Evolutionary conservation across 2,329 filamentous ascomycete genomes (phyloP), one percentile per base, ranked within the genome.

Genomic region (Aspergillus quadricinctus): DNA sequence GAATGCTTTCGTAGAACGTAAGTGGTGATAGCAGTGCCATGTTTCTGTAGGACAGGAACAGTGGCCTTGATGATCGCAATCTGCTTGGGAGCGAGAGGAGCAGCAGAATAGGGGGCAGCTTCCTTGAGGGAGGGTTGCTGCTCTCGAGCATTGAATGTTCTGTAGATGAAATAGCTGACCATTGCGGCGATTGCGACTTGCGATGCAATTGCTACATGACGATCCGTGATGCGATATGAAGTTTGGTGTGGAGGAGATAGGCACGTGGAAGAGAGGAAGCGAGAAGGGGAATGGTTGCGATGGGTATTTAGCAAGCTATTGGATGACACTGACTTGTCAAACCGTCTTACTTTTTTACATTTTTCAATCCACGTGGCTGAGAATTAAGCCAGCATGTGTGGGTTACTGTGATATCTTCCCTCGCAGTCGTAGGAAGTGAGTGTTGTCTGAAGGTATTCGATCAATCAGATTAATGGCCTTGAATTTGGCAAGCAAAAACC

Each of bases 1-100:
- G 77, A 78, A 92, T 83, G 67, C 83, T 85, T 59, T 79, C 78
- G 78, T 92, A 92, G 77, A 92, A 91, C 61, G 82, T 80, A n/a
- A n/a, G 79, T 80, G 5, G 88, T 87, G 70, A 92, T 89, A 59
- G 80, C 78, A 60, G 82, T 80, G 68, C 89, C 89, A 68, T 90
- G 84, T 59, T 86, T 79, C 23, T 81, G 80, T 3, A 92, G 80
- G 35, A 87, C 81, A 2, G 88, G 88, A 57, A 89, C 83, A 5
- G 88, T 91, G 52, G 85, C 80, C 72, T 85, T 87, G 72, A 92
- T 85, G 66, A 88, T 80, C 52, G 81, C 75, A 56, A 82, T 78
- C 75, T 92, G 87, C 50, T 81, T 76, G 27, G 81, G 75, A 10
- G 86, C 86, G 57, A 90, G 76, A 56, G 81, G 41, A 11, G 41